Percentiles rank a stretch among this genome's conserved stretches.
phyloP scores from a whole-genome alignment of 768 basidiomycete genomes.

The Boletus vermiculosoides region DNA sequence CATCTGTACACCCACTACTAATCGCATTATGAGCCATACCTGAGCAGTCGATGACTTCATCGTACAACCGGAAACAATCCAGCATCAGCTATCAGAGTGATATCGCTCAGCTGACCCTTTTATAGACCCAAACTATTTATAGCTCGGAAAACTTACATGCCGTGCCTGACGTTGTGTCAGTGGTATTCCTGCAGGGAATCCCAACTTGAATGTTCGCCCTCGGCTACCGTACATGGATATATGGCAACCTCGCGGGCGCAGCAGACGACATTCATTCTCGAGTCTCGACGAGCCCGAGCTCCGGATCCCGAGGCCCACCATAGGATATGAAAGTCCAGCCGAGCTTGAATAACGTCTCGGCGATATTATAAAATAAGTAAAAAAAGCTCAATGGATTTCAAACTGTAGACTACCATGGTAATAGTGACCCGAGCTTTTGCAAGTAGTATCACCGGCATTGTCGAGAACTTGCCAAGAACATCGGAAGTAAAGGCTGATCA shows the following conservation, averaged over 20 bases:
- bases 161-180: background rate
- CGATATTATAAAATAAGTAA: background rate
- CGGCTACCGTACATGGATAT: background rate
- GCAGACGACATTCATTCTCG: background rate
- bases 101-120: too few relatives aligned
- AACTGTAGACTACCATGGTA: background rate
- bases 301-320: background rate
- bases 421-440: background rate
- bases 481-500: too few relatives aligned
- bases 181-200: background rate
- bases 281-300: background rate
- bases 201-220: background rate
- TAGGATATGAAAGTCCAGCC: background rate
- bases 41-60: background rate
- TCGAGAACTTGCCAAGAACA: too few relatives aligned
- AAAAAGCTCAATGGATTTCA: background rate
- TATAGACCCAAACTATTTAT: background rate
- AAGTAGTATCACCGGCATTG: too few relatives aligned
- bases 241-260: background rate
- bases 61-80: background rate
- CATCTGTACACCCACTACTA: too few relatives aligned
- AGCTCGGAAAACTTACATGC: too few relatives aligned
- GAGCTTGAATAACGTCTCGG: background rate
- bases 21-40: background rate
- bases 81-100: too few relatives aligned